phyloP scores from a whole-genome alignment of 352 stramenopile species.

The Elongisporangium senticosum region DNA sequence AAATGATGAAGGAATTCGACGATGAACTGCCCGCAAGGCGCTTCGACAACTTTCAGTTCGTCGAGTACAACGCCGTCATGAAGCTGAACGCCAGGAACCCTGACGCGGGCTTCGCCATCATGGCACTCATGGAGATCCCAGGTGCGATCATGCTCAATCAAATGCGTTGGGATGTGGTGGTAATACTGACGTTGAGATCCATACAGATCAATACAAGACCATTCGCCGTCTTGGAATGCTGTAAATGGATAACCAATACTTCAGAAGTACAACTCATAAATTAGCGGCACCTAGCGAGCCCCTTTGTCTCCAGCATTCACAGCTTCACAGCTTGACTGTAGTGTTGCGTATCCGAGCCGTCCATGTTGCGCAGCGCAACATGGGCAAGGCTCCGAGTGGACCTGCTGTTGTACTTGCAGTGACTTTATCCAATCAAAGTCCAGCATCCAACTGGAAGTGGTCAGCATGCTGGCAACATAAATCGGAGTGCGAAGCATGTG shows the following conservation, averaged over 20 bases:
- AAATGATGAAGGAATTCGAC: constrained; percentile 74
- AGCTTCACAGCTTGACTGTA: no score
- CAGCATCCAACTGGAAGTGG: no score
- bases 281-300: neutral
- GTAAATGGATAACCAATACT: neutral
- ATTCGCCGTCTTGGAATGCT: constrained; percentile 50
- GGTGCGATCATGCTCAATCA: constrained; percentile 12
- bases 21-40: constrained; percentile 52
- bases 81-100: constrained; percentile 37
- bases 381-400: neutral
- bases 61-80: constrained; percentile 64
- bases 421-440: neutral
- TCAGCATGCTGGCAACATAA: neutral
- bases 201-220: constrained; percentile 37
- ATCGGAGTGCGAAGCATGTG: neutral
- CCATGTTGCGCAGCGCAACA: neutral
- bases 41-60: constrained; percentile 86
- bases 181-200: neutral
- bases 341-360: no score
- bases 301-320: neutral
- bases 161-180: neutral
- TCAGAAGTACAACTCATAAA: neutral
- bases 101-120: constrained; percentile 41
- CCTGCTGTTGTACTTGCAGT: neutral
- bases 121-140: constrained; percentile 49